phyloP scores from a whole-genome alignment of 352 stramenopile species.

The Phytophthora tentaculata region DNA sequence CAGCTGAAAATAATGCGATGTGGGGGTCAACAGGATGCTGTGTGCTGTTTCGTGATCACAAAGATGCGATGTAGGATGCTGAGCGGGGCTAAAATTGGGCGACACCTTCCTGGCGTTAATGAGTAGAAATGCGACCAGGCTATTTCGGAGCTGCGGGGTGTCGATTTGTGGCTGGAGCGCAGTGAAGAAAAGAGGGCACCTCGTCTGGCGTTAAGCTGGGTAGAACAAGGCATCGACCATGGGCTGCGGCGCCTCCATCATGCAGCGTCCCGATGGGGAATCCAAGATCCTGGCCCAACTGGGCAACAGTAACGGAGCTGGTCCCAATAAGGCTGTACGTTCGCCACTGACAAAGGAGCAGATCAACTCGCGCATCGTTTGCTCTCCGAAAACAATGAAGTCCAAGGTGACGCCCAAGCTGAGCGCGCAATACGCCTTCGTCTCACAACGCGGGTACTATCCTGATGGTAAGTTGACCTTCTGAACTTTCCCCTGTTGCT shows the following conservation, averaged over 20 bases:
- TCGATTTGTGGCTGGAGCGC: too few species aligned
- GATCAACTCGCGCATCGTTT: conserved; percentile 87
- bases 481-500: neutral
- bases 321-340: conserved; percentile 45
- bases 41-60: too few species aligned
- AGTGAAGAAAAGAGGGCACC: too few species aligned
- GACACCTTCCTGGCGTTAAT: neutral
- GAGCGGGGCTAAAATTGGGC: neutral
- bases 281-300: conserved; percentile 53
- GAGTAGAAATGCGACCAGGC: too few species aligned
- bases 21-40: too few species aligned
- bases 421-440: conserved; percentile 89
- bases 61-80: neutral
- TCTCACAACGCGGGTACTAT: conserved; percentile 96
- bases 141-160: too few species aligned
- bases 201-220: too few species aligned
- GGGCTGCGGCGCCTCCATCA: conserved; percentile 73
- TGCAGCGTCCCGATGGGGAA: conserved; percentile 49
- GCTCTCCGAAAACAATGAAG: conserved; percentile 71
- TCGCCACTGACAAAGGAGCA: conserved; percentile 84
- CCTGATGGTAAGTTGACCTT: conserved; percentile 68
- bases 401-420: conserved; percentile 71
- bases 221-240: conserved; percentile 37
- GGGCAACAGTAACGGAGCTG: conserved; percentile 4
- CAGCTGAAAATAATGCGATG: too few species aligned